Base-by-base conservation (phyloP, 2,329 filamentous ascomycete species). In the Stylonectria norvegica region DNA sequence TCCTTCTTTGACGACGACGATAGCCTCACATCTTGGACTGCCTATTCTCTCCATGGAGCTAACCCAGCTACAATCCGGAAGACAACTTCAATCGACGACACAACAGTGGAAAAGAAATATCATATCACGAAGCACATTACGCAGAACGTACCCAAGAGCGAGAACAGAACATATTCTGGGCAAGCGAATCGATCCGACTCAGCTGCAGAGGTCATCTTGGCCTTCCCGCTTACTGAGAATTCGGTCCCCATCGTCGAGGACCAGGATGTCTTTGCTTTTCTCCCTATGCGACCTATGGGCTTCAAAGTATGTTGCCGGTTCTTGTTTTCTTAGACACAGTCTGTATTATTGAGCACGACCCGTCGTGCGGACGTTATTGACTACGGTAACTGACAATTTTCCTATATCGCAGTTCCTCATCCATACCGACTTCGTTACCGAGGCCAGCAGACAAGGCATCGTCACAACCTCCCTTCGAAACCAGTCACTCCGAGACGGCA, bases 371-470 rank as follows among this genome's bases (percentile, higher is more conserved):
- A n/a, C n/a, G n/a, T n/a, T n/a, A n/a, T n/a, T n/a, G n/a, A n/a
- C n/a, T n/a, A n/a, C n/a, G n/a, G n/a, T n/a, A n/a, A n/a, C n/a
- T n/a, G n/a, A n/a, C n/a, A 1, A 14, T 33, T 23, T 16, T 7
- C 14, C 4, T n/a, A 0, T 2, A 5, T 23, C 1, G 11, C 7
- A 68, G 57, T 75, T 76, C 30, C 49, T 75, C 2, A 69, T 77
- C 9, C 72, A 76, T 7, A 61, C 68, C 5, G 72, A 76, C 44
- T 76, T 76, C 39, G 68, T 70, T 27, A 73, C 67, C 0, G 51
- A 65, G 12, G 71, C 68, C 4, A 71, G 58, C 44, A 59, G 73
- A 1, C 58, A 75, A 45, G 67, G 69, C 33, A 59, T 75, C 4
- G 52, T 65, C 1, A 44, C 45, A 0, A 56, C 54, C 3, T 72